Percentiles rank a stretch among this genome's conserved stretches.
Evolutionary conservation across 2,329 filamentous ascomycete species (phyloP).

Genomic region (Phialocephala subalpina): DNA sequence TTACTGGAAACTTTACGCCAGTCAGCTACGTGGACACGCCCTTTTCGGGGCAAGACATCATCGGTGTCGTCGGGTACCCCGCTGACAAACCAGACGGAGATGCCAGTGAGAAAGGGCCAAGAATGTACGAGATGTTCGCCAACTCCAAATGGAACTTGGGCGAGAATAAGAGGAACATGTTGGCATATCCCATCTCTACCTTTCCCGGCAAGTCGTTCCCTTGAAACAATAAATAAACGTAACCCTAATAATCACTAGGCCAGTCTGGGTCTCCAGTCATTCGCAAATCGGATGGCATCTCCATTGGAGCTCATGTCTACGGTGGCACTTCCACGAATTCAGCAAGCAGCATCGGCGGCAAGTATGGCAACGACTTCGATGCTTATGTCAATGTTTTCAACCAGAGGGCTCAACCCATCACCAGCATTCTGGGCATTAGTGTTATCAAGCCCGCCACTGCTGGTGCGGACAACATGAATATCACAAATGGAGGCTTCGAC

Average conservation of each 20-base stretch:
- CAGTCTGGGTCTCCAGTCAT: constrained; percentile 1
- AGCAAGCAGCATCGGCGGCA: not conserved
- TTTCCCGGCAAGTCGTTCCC: not conserved
- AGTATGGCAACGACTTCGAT: not conserved
- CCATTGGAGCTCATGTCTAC: not conserved
- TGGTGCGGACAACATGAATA: not conserved
- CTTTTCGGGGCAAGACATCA: not conserved
- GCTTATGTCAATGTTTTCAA: not conserved
- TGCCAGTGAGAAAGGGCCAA: not conserved
- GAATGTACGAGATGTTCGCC: not conserved
- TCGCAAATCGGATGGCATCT: not conserved
- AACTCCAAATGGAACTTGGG: not conserved
- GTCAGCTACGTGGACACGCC: not conserved
- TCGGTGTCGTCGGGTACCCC: not conserved
- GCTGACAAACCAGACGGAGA: not conserved
- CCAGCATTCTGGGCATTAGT: not conserved
- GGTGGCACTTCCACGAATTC: not conserved
- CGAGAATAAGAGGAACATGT: not conserved
- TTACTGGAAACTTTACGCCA: not conserved
- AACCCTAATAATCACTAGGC: not conserved
- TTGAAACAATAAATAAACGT: not conserved
- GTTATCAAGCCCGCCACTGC: not conserved
- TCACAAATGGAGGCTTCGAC: no score
- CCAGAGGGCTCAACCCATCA: not conserved
- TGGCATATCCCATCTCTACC: not conserved